Percentiles rank a stretch among this genome's conserved stretches.
Evolutionary conservation across 1,139 yeast genomes (phyloP).

Genomic region (Saccharomycopsis hybrid): DNA sequence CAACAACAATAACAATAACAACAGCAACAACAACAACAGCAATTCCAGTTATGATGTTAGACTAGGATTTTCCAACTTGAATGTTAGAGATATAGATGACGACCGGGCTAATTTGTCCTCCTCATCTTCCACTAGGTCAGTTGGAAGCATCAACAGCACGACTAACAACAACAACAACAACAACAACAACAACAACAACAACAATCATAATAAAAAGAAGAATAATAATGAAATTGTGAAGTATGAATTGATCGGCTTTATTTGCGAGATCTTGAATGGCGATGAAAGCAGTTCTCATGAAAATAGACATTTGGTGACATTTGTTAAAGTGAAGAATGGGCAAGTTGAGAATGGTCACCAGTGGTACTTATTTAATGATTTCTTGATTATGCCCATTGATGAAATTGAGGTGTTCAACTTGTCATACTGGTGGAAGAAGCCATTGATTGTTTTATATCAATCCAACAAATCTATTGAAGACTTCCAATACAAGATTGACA

Average conservation of each 20-base stretch:
- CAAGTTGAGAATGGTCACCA: constrained; percentile 23
- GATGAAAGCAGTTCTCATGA: constrained; percentile 39
- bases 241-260: constrained; percentile 61
- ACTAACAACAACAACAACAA: not conserved
- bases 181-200: too few relatives aligned
- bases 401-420: constrained; percentile 57
- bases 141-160: not conserved
- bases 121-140: too few relatives aligned
- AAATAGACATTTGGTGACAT: constrained; percentile 49
- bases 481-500: constrained; percentile 36
- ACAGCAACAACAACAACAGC: not conserved
- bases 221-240: constrained; percentile 29
- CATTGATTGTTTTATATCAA: constrained; percentile 67
- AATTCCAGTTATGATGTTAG: too few relatives aligned
- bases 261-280: constrained; percentile 59
- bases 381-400: constrained; percentile 74
- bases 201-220: too few relatives aligned
- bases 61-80: too few relatives aligned
- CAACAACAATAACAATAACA: not conserved
- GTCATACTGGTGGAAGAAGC: constrained; percentile 74
- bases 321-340: constrained; percentile 40
- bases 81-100: too few relatives aligned
- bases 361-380: constrained; percentile 91
- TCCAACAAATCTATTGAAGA: constrained; percentile 31
- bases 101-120: too few relatives aligned